These are phyloP conservation scores for Clitoria ternatea DNA, from an alignment of 306 rosid species.

Conservation along the genomic window DNA sequence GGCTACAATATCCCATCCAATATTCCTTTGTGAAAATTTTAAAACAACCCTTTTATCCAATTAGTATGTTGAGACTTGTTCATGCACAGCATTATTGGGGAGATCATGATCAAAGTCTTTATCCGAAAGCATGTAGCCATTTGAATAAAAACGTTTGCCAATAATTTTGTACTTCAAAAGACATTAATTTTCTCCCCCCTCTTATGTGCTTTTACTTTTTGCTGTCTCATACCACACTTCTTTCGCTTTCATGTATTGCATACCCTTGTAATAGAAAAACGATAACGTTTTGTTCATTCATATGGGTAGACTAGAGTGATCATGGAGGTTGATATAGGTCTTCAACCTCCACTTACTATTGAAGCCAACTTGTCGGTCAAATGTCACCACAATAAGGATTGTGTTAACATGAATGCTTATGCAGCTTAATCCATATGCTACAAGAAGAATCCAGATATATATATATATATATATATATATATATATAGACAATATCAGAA, in stretches of 20 bases:
- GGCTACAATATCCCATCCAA: not conserved
- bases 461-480: no score
- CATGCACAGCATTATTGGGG: constrained; percentile 35
- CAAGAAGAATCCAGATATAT: constrained; percentile 34
- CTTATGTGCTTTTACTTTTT: constrained; percentile 36
- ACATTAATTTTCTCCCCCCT: constrained; percentile 2
- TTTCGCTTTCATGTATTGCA: constrained; percentile 35
- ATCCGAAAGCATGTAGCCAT: constrained; percentile 24
- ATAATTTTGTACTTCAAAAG: constrained; percentile 39
- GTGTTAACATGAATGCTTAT: constrained; percentile 38
- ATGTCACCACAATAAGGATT: constrained; percentile 48
- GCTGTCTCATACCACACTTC: constrained; percentile 16
- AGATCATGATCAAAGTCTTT: constrained; percentile 32
- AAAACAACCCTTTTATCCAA: not conserved
- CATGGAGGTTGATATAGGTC: constrained; percentile 18
- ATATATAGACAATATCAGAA: constrained; percentile 6
- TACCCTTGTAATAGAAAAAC: constrained; percentile 21
- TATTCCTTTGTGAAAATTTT: not conserved
- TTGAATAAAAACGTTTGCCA: constrained; percentile 31
- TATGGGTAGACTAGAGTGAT: constrained; percentile 27
- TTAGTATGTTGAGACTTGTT: constrained; percentile 18
- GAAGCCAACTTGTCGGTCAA: constrained; percentile 51
- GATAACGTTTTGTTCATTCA: constrained; percentile 32
- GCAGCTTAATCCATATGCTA: constrained; percentile 24
- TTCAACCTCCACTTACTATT: constrained; percentile 45